Conservation (phyloP, 352 stramenopile genomes). For the Blastocystis sp. region DNA sequence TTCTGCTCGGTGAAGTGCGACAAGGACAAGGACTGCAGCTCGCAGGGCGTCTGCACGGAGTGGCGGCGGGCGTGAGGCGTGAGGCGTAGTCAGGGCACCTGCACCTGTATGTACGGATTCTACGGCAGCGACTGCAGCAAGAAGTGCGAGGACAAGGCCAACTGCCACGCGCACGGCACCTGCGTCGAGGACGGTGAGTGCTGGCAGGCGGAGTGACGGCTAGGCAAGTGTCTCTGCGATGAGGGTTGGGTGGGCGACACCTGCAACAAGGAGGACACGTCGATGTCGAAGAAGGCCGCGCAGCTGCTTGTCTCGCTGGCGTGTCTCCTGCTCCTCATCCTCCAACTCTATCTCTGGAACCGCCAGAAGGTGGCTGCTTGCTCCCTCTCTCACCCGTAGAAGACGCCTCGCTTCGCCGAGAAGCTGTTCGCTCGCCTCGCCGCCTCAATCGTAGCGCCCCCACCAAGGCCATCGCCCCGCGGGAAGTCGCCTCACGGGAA, state of each 20-base stretch:
- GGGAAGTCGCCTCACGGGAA: neutral
- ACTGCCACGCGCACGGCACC: conserved; percentile 6
- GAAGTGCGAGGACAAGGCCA: neutral
- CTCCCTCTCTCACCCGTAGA: neutral
- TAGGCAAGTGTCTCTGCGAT: conserved; percentile 32
- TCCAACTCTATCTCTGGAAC: neutral
- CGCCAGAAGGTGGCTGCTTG: neutral
- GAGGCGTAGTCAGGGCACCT: neutral
- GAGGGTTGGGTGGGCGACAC: neutral
- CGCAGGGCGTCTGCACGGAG: conserved; percentile 9
- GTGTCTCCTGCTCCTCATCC: neutral
- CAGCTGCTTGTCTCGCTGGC: neutral
- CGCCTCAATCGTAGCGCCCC: conserved; percentile 3
- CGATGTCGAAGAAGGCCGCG: neutral
- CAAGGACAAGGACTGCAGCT: neutral
- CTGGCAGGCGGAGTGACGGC: neutral
- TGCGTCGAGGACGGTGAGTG: conserved; percentile 1
- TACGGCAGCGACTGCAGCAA: neutral
- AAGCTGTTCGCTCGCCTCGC: neutral
- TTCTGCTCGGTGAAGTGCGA: conserved; percentile 39
- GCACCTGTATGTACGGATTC: conserved; percentile 18
- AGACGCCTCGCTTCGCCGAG: conserved; percentile 44
- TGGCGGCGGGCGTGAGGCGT: neutral
- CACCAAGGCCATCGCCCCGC: neutral
- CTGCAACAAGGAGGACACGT: neutral